These are phyloP conservation scores for Lineolata rhizophorae DNA, from an alignment of 495 filamentous ascomycete genomes.

Conservation along the genomic window DNA sequence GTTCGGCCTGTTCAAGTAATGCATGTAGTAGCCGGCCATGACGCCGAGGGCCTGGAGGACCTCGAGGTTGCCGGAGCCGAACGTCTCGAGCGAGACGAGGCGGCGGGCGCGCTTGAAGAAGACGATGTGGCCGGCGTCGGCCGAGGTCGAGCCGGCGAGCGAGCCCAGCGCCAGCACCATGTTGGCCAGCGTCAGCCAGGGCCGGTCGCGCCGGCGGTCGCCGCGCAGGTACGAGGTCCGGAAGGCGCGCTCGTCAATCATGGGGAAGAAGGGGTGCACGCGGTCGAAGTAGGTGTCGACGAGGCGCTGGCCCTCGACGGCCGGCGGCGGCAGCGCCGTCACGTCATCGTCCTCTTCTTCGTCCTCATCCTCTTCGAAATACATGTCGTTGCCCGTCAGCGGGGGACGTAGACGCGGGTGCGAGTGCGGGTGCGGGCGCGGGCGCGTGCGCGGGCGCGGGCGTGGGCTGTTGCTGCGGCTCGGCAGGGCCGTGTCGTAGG, in stretches of 20 bases:
- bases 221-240: conserved; percentile 47
- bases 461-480: conserved; percentile 13
- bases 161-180: conserved; percentile 65
- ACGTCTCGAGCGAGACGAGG: conserved; percentile 41
- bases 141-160: conserved; percentile 44
- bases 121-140: conserved; percentile 46
- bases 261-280: conserved; percentile 51
- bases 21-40: conserved; percentile 57
- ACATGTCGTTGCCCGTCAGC: too few species aligned
- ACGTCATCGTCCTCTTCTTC: conserved; percentile 11
- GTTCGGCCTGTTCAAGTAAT: conserved; percentile 61
- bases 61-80: conserved; percentile 48
- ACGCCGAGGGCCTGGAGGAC: conserved; percentile 48
- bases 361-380: too few species aligned
- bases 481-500: conserved; percentile 15
- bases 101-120: conserved; percentile 53
- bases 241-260: conserved; percentile 57
- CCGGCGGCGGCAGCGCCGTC: conserved; percentile 13
- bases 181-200: conserved; percentile 58
- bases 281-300: conserved; percentile 62
- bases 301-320: conserved; percentile 24
- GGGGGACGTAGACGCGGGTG: too few species aligned
- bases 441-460: too few species aligned
- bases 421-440: too few species aligned
- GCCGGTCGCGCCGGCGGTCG: conserved; percentile 40